Evolutionary conservation across 768 basidiomycete species (phyloP).

Genomic region (Boletus reticuloceps): DNA sequence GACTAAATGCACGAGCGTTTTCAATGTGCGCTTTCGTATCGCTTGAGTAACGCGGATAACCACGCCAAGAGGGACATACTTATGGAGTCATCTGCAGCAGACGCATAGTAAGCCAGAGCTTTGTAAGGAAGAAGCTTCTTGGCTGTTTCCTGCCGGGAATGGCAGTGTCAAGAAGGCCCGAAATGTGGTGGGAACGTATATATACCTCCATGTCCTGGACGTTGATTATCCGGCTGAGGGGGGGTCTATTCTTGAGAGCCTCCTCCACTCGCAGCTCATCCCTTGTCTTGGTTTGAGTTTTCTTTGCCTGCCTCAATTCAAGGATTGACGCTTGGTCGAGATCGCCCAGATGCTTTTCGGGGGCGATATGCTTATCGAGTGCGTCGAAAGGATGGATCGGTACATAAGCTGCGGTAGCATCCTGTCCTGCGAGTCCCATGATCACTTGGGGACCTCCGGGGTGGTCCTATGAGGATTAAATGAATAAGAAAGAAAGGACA

Average conservation of each 20-base stretch:
- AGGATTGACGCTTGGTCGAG: conserved; percentile 48
- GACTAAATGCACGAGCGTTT: conserved; percentile 76
- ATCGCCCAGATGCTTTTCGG: conserved; percentile 69
- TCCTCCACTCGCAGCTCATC: conserved; percentile 69
- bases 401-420: conserved; percentile 74
- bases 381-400: conserved; percentile 87
- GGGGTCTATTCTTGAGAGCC: conserved; percentile 59
- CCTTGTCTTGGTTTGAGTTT: conserved; percentile 52
- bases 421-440: conserved; percentile 78
- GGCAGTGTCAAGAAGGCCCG: neutral
- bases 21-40: conserved; percentile 50
- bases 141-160: conserved; percentile 57
- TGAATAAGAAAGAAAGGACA: neutral
- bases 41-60: conserved; percentile 16
- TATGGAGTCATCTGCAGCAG: conserved; percentile 82
- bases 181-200: neutral
- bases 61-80: conserved; percentile 44
- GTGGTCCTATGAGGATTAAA: conserved; percentile 49
- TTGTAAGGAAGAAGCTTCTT: conserved; percentile 68
- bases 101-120: conserved; percentile 82
- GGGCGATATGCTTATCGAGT: conserved; percentile 66
- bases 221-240: conserved; percentile 67
- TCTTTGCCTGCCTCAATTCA: conserved; percentile 34
- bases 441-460: conserved; percentile 84
- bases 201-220: conserved; percentile 80